phyloP scores from a whole-genome alignment of 169 alveolate genomes.

The Cryptosporidium canis region DNA sequence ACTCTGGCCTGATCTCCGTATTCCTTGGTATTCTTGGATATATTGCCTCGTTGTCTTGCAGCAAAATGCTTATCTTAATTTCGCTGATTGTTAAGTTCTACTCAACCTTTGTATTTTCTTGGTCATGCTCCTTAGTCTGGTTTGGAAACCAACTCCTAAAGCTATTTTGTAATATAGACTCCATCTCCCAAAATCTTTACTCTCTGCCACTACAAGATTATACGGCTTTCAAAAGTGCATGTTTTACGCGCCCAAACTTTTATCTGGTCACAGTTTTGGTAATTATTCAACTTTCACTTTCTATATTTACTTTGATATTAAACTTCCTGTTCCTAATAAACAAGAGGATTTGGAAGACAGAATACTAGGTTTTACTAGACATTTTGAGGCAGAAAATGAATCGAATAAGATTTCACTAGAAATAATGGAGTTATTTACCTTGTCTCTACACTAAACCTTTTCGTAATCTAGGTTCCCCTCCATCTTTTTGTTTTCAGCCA shows the following conservation, averaged over 20 bases:
- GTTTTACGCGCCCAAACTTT: slow-evolving; percentile 53
- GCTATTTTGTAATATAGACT: slow-evolving; percentile 39
- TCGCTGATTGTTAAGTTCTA: slow-evolving; percentile 43
- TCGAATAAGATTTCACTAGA: not conserved
- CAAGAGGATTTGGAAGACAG: slow-evolving; percentile 12
- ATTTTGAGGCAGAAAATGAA: not conserved
- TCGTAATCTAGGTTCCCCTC: slow-evolving; percentile 95
- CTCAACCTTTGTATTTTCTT: slow-evolving; percentile 45
- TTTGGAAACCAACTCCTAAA: slow-evolving; percentile 49
- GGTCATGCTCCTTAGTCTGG: slow-evolving; percentile 70
- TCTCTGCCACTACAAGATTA: slow-evolving; percentile 17
- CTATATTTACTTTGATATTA: slow-evolving; percentile 7
- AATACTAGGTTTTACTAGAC: not conserved
- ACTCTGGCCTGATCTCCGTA: slow-evolving; percentile 53
- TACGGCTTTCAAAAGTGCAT: slow-evolving; percentile 39
- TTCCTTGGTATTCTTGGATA: slow-evolving; percentile 46
- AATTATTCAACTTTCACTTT: slow-evolving; percentile 4
- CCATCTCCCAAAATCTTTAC: slow-evolving; percentile 17
- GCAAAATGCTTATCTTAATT: slow-evolving; percentile 53
- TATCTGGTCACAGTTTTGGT: slow-evolving; percentile 6
- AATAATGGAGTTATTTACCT: not conserved
- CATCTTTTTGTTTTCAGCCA: slow-evolving; percentile 94
- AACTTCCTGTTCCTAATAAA: slow-evolving; percentile 11
- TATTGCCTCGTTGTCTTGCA: slow-evolving; percentile 40
- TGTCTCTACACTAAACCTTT: slow-evolving; percentile 76